Base-by-base conservation (phyloP, 306 rosid genomes). In the Medicago ruthenica region DNA sequence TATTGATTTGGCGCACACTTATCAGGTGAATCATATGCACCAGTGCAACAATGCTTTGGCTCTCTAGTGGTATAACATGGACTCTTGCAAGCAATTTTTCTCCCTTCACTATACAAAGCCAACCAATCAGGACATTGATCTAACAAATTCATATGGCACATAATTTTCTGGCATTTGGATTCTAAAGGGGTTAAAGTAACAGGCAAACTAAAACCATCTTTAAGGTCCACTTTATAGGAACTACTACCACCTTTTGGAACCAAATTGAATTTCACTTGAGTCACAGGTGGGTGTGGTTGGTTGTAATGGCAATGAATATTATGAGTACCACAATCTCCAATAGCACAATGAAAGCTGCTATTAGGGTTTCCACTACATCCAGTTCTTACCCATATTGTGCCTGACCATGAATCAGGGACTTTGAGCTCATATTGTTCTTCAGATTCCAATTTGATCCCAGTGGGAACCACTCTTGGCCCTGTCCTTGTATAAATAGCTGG, bases 361-460 rank as follows among this genome's bases (percentile, higher is more conserved):
- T 71, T 18, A 1, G 76, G 48, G 36, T 71, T 8, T 34, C 75
- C 75, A 50, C 14, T 17, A 21, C 76, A 54, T n/a, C 37, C 37
- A 2, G 65, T 71, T 71, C 51, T 9, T 34, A 65, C 65, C 51
- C 76, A 71, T 34, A 71, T 37, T 36, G 34, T 71, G 0, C 76
- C 65, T 18, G 76, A 37, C 76, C 76, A 71, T 17, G 18, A 17
- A 54, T 71, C 65, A 12, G 76, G 76, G 51, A 54, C 50, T 12
- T 53, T 36, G 1, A 71, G 64, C 2, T 71, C 44, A 71, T 54
- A 53, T 1, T 6, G 10, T 5, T 71, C 17, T 3, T 3, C 2
- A 12, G 6, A 7, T 2, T 54, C 65, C 20, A 71, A 3, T 71
- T 37, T 54, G 14, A 37, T 3, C 0, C 65, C 65, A 2, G 76